Evolutionary conservation across 2,329 filamentous ascomycete species (phyloP), one percentile per base, ranked within the genome.

Genomic region (Ophiobolus disseminans): DNA sequence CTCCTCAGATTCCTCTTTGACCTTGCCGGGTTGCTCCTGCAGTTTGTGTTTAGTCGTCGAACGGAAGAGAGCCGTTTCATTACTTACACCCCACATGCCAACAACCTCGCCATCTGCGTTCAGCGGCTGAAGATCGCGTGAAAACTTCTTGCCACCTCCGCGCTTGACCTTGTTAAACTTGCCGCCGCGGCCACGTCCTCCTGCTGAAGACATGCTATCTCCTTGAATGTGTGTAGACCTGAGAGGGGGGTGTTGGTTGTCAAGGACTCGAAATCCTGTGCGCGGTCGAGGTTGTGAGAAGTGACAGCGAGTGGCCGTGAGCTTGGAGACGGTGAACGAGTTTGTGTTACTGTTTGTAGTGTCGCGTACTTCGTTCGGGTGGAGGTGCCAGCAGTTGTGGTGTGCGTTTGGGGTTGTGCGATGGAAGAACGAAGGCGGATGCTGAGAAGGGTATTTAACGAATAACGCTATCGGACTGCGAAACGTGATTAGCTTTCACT

Each of bases 111-210:
- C 94, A 69, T 97, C 90, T 62, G 86, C 87, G 68, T 97, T 92
- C 67, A 94, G 78, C 16, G 92, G 92, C 73, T 90, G 87, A 37
- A 97, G 86, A 73, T 97, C 87, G 60, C 91, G 88, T 60, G 92
- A 97, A 79, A 95, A 99, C 70, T 96, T 88, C 77, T 97, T 96
- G 69, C 94, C 94, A 55, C 93, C 92, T 82, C 93, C 93, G 77
- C 93, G 84, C 63, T 90, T 91, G 62, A 88, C 91, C 80, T 97
- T 97, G 79, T 86, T 89, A 75, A 93, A 96, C 78, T 97, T 97
- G 76, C 92, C 91, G 66, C 89, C 91, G 71, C 92, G 89, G 63
- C 90, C 91, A 72, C 91, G 73, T 61, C 74, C 73, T 52, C 73
- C 73, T 62, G 75, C 74, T 52, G 87, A 79, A 73, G 82, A 81